Conservation (phyloP, 148 eudicot species). For the Silene latifolia region DNA sequence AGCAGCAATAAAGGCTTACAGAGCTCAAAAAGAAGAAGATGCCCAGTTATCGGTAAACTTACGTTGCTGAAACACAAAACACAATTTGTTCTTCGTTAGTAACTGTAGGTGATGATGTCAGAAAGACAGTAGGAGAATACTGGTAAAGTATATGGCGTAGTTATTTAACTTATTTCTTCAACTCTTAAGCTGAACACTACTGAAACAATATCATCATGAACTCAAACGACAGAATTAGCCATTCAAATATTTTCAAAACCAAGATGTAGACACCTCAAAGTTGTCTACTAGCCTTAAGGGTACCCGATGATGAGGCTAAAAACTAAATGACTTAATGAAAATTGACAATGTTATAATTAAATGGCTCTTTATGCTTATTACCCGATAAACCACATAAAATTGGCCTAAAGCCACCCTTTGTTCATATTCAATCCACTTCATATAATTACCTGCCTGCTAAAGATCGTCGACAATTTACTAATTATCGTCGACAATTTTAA, state of each 20-base stretch:
- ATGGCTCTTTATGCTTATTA: no score
- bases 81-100: background rate
- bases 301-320: no score
- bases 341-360: no score
- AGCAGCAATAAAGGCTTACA: background rate
- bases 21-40: conserved; percentile 31
- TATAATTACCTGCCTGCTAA: no score
- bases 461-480: no score
- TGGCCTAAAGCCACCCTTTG: no score
- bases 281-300: no score
- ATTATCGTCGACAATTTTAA: no score
- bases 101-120: background rate
- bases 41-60: conserved; percentile 57
- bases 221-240: background rate
- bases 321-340: no score
- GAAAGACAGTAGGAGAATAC: background rate
- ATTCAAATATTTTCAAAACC: background rate
- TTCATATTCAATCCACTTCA: no score
- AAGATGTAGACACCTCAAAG: no score
- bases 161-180: background rate
- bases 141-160: background rate
- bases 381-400: no score
- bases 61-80: conserved; percentile 59
- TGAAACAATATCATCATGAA: background rate
- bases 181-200: background rate